phyloP scores from a whole-genome alignment of 1,284 basidiomycete species.

The Ceratobasidium papillatum region DNA sequence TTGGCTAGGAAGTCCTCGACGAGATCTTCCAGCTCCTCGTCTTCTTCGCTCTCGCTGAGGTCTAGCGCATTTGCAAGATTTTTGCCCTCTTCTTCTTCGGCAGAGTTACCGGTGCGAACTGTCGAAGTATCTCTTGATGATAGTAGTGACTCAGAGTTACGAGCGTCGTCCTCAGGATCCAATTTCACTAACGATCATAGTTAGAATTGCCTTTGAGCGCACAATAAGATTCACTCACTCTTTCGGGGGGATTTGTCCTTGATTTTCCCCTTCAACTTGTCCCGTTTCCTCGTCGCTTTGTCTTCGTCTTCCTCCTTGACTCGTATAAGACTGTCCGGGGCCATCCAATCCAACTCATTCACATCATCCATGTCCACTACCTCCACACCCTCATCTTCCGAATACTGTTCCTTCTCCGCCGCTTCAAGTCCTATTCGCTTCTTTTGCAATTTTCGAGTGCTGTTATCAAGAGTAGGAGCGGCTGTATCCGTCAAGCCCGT shows the following conservation, averaged over 20 bases:
- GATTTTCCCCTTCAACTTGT: constrained; percentile 51
- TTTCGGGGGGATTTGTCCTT: constrained; percentile 15
- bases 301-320: constrained; percentile 58
- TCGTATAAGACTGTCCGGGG: constrained; percentile 74
- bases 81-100: constrained; percentile 60
- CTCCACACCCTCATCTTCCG: constrained; percentile 88
- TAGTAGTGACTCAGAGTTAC: constrained; percentile 2
- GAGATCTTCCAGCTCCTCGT: constrained; percentile 86
- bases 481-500: constrained; percentile 57
- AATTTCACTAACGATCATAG: constrained; percentile 39
- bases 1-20: constrained; percentile 76
- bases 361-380: constrained; percentile 90
- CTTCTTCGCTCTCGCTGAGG: constrained; percentile 84
- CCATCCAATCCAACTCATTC: constrained; percentile 84
- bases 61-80: constrained; percentile 78
- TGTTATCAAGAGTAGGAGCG: constrained; percentile 58
- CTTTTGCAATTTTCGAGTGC: constrained; percentile 52
- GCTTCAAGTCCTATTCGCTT: constrained; percentile 54
- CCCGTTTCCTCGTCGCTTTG: constrained; percentile 54
- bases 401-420: constrained; percentile 69
- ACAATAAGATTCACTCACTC: neutral
- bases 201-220: neutral
- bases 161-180: constrained; percentile 52
- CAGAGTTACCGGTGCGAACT: constrained; percentile 45
- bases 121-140: constrained; percentile 28